Conservation (phyloP, 2,329 filamentous ascomycete genomes). For the Xylaria sp. region DNA sequence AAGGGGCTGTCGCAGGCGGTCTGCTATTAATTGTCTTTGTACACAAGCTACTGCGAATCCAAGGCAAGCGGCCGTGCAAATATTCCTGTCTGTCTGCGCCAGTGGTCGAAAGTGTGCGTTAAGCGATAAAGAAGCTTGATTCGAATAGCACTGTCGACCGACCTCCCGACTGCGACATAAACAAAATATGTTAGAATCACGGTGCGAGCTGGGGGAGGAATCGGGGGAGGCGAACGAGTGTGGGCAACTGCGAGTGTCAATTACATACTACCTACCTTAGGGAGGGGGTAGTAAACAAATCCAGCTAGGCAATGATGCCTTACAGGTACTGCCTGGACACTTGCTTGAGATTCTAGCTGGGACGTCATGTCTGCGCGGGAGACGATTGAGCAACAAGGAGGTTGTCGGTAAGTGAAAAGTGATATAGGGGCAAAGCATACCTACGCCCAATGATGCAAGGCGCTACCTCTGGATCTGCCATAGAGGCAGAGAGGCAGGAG, state of each 20-base stretch:
- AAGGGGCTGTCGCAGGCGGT: not conserved
- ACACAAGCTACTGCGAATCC: not conserved
- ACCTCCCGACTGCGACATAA: no score
- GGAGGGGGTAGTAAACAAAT: not conserved
- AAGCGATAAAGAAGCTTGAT: no score
- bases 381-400: not conserved
- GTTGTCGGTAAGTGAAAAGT: not conserved
- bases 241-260: no score
- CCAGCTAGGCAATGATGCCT: not conserved
- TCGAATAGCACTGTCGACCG: no score
- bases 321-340: not conserved
- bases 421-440: not conserved
- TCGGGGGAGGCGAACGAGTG: not conserved
- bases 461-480: not conserved
- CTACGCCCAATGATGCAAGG: not conserved
- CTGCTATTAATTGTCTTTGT: not conserved
- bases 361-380: not conserved
- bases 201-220: no score
- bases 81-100: not conserved
- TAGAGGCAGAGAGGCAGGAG: not conserved
- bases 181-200: no score
- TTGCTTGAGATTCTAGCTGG: not conserved
- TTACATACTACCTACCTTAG: no score
- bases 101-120: not conserved
- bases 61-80: not conserved